Evolutionary conservation across 1,139 yeast species (phyloP), one percentile per base, ranked within the genome.

Genomic region (Blastobotrys serpentis): DNA sequence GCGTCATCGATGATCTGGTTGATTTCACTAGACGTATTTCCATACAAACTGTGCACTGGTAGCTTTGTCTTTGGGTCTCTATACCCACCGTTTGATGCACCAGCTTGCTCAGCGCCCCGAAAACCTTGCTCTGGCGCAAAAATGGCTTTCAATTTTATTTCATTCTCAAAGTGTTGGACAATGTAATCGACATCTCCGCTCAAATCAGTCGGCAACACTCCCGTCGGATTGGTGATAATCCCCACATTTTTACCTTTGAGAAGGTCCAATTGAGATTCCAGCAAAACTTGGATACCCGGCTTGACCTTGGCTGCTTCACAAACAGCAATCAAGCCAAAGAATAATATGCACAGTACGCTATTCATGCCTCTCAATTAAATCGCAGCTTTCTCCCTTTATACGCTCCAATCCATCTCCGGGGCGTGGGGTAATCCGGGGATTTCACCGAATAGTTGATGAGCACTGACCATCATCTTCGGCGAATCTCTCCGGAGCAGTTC

Each of bases 121-220:
- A 50, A 50, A 7, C 53, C 53, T 25, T 50, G 53, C 22, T 50
- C 53, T n/a, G 53, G 53, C 5, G 53, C 53, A 32, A 50, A 50
- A 4, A 50, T 48, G 38, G 53, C 53, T 16, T 37, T 46, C 22
- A 50, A 22, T 10, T 49, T 43, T 11, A 50, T 29, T 23, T 43
- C 23, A 2, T 39, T 23, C 18, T 25, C 21, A 13, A 34, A 26
- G 6, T 39, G 23, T 11, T 17, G 29, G 8, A 18, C 14, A 11
- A 49, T 41, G 14, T 29, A 34, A 17, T 50, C 53, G 5, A 50
- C 52, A 32, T 48, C 48, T 17, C 34, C 22, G 13, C 45, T 50
- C 41, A 46, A 29, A 22, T 50, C 47, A 2, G n/a, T n/a, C n/a
- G 53, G 42, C 16, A 50, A 17, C 13, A 50, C 43, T 4, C 53